phyloP scores from a whole-genome alignment of 2,329 filamentous ascomycete genomes.

The Juglanconis oblonga region DNA sequence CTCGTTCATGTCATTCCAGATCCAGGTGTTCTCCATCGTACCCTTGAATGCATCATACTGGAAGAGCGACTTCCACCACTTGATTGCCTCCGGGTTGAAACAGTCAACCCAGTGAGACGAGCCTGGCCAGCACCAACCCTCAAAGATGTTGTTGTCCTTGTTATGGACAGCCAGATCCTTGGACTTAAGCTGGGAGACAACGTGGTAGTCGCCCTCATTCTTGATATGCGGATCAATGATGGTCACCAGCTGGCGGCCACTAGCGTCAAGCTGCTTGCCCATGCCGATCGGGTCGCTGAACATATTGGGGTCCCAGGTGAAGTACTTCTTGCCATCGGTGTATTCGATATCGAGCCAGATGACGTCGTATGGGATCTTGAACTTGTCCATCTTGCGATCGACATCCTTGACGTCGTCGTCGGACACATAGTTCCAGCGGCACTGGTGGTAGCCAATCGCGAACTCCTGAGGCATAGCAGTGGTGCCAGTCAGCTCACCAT shows the following conservation, averaged over 20 bases:
- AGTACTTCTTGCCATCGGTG: conserved; percentile 95
- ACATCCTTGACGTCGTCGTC: conserved; percentile 97
- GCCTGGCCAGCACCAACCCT: conserved; percentile 98
- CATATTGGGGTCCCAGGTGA: conserved; percentile 89
- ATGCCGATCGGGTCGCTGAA: conserved; percentile 85
- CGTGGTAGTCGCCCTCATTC: conserved; percentile 73
- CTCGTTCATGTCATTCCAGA: conserved; percentile 99
- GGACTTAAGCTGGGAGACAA: conserved; percentile 78
- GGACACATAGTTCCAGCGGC: conserved; percentile 97
- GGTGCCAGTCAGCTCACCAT: conserved; percentile 86
- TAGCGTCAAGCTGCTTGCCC: conserved; percentile 80
- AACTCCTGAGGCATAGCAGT: conserved; percentile 91
- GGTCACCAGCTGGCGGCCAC: conserved; percentile 84
- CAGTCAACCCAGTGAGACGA: conserved; percentile 95
- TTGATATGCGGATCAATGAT: conserved; percentile 99
- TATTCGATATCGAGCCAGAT: conserved; percentile 99
- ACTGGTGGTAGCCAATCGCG: conserved; percentile 91
- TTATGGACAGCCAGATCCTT: conserved; percentile 83
- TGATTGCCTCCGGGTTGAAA: conserved; percentile 86
- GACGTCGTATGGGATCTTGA: conserved; percentile 93
- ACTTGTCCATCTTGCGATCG: conserved; percentile 92
- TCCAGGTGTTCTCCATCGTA: conserved; percentile 79
- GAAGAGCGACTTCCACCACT: conserved; percentile 91
- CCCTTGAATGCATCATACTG: conserved; percentile 86
- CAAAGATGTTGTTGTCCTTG: conserved; percentile 85